Evolutionary conservation across 2,329 filamentous ascomycete species (phyloP).

Genomic region (Penicillium aurantiogriseum): DNA sequence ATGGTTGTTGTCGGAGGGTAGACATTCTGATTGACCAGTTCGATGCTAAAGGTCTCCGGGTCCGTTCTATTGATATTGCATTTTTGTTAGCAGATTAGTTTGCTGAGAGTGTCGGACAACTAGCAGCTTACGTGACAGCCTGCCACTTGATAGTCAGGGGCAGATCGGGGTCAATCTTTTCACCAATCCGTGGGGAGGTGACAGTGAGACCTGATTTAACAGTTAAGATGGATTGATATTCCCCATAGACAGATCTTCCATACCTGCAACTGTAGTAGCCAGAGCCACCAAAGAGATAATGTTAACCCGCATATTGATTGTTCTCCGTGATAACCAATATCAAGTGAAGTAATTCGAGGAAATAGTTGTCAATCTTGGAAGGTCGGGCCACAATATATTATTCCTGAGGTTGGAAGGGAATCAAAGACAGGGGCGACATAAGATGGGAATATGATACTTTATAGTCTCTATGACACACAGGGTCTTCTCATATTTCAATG

Average conservation of each 20-base stretch:
- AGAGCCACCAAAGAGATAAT: conserved; percentile 29
- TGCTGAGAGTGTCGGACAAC: not conserved
- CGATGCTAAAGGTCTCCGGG: conserved; percentile 40
- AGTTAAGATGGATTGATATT: not conserved
- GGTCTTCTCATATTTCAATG: conserved; percentile 3
- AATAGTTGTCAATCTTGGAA: not conserved
- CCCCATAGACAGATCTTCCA: not conserved
- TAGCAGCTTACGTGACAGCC: conserved; percentile 32
- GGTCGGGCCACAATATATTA: not conserved
- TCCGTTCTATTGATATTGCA: conserved; percentile 36
- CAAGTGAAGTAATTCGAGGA: not conserved
- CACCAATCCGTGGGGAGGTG: conserved; percentile 33
- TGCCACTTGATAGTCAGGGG: conserved; percentile 42
- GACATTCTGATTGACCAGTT: conserved; percentile 43
- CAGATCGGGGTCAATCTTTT: conserved; percentile 38
- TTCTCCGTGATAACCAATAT: not conserved
- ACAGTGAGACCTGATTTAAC: conserved; percentile 33
- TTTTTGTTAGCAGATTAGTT: not conserved
- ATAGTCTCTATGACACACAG: conserved; percentile 10
- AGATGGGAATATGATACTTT: conserved; percentile 8
- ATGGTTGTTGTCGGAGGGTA: conserved; percentile 34
- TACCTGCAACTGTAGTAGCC: conserved; percentile 33
- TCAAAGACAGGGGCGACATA: conserved; percentile 2
- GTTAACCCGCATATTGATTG: conserved; percentile 30
- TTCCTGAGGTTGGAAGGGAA: conserved; percentile 7